A percentile compares a stretch with the other conserved stretches of the same genome.
phyloP scores from a whole-genome alignment of 345 rosid species.

The Clarkia xantiana region DNA sequence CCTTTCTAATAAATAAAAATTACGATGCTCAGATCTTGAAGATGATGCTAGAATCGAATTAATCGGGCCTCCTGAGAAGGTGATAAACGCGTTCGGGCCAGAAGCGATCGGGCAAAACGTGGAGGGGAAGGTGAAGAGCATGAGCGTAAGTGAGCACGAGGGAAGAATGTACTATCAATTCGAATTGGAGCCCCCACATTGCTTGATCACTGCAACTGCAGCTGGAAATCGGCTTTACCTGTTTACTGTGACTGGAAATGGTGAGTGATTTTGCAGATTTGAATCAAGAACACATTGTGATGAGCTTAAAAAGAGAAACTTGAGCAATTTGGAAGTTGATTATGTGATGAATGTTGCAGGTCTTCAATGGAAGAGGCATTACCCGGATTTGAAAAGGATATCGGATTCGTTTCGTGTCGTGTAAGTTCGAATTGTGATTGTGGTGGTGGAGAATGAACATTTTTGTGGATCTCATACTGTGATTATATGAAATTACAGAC shows the following conservation, averaged over 20 bases:
- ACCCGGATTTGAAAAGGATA: slow-evolving; percentile 73
- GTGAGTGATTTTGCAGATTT: slow-evolving; percentile 17
- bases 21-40: slow-evolving; percentile 39
- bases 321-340: background rate
- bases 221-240: slow-evolving; percentile 88
- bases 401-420: slow-evolving; percentile 76
- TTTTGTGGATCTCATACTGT: no score
- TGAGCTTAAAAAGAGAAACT: background rate
- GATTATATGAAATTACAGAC: no score
- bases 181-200: slow-evolving; percentile 91
- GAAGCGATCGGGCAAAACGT: slow-evolving; percentile 84
- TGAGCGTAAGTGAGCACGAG: slow-evolving; percentile 42
- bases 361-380: slow-evolving; percentile 94
- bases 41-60: slow-evolving; percentile 52
- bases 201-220: slow-evolving; percentile 81
- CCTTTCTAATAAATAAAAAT: background rate
- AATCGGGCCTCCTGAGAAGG: slow-evolving; percentile 82
- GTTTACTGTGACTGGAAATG: slow-evolving; percentile 60
- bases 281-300: background rate
- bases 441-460: no score
- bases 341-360: slow-evolving; percentile 27
- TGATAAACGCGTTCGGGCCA: slow-evolving; percentile 87
- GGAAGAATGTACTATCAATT: slow-evolving; percentile 76
- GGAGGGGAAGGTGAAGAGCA: slow-evolving; percentile 77
- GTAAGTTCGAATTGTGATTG: slow-evolving; percentile 11